Base-by-base conservation (phyloP, 345 rosid genomes). In the Ceriops decandra region DNA sequence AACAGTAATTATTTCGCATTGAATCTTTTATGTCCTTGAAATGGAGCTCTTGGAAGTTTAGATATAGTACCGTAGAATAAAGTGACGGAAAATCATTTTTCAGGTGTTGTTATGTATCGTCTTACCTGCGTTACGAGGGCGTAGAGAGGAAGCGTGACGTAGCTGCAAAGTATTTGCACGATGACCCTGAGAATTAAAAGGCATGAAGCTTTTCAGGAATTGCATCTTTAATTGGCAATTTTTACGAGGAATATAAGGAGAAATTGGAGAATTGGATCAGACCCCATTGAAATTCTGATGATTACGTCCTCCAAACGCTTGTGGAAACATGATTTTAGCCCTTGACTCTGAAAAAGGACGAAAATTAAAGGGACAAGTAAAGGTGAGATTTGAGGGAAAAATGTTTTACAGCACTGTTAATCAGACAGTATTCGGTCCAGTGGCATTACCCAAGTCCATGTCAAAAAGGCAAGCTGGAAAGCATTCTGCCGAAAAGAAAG, bases 71-170 rank as follows among this genome's bases (percentile, higher is more conserved):
- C 13, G 16, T 2, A 38, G 47, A 38, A 11, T 10, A 31, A 31
- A 3, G 47, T 36, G 42, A 7, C 11, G 42, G 46, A 11, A 38
- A 38, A 38, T 38, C 15, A 8, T 38, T 38, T 38, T 38, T 6
- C 10, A 33, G 30, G 0, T 8, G 7, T 32, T 22, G 13, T n/a
- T n/a, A 54, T 56, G 17, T 42, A 6, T 20, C 13, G n/a, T 22
- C 4, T 10, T 28, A 68, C 72, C 72, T 68, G 71, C 2, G 57
- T 68, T 6, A 68, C 71, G 20, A 68, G 63, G 16, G 71, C 71
- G 30, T 68, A 59, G 1, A 57, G 54, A 0, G 72, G 72, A 58
- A 68, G 72, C 3, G 72, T 68, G 16, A 68, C 59, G 17, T 46
- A 68, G 30, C 72, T 59, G 72, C 72, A 68, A 27, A 68, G 36